phyloP scores from a whole-genome alignment of 1,284 basidiomycete species.

The Ustilago loliicola region DNA sequence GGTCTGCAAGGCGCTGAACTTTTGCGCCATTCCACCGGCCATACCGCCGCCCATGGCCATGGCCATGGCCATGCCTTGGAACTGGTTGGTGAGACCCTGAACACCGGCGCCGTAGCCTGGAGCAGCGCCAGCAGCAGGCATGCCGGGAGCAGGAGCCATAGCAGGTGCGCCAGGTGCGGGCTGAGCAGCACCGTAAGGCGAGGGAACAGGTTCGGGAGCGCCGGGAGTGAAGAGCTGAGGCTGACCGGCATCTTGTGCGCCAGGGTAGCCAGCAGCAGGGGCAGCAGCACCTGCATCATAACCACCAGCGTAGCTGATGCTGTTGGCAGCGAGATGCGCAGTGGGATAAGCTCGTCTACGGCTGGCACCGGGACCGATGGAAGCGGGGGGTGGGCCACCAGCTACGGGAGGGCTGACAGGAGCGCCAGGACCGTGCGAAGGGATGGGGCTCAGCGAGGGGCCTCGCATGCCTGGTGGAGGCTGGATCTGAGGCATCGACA shows the following conservation, averaged over 20 bases:
- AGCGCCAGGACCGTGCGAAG: constrained; percentile 46
- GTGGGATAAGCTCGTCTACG: constrained; percentile 72
- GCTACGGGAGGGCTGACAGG: constrained; percentile 52
- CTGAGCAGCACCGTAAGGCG: constrained; percentile 39
- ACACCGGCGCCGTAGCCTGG: constrained; percentile 70
- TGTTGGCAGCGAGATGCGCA: constrained; percentile 70
- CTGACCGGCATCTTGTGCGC: constrained; percentile 39
- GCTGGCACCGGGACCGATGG: constrained; percentile 71
- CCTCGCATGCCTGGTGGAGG: constrained; percentile 57
- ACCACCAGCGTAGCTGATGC: constrained; percentile 70
- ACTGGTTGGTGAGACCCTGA: constrained; percentile 83
- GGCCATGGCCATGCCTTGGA: constrained; percentile 85
- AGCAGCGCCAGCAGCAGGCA: constrained; percentile 25
- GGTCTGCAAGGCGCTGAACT: constrained; percentile 57
- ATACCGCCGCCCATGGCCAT: constrained; percentile 64
- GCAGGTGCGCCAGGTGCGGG: constrained; percentile 43
- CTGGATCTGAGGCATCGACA: constrained; percentile 69
- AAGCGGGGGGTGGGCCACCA: constrained; percentile 69
- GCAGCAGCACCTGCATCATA: constrained; percentile 70
- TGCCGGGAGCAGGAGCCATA: constrained; percentile 24
- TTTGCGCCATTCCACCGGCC: constrained; percentile 30
- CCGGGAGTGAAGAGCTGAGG: constrained; percentile 57
- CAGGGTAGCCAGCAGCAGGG: constrained; percentile 42
- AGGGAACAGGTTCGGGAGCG: constrained; percentile 46
- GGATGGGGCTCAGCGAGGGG: constrained; percentile 46